Evolutionary conservation across 31 red algal species (phyloP).

Genomic region (Bonnemaisonia californica): DNA sequence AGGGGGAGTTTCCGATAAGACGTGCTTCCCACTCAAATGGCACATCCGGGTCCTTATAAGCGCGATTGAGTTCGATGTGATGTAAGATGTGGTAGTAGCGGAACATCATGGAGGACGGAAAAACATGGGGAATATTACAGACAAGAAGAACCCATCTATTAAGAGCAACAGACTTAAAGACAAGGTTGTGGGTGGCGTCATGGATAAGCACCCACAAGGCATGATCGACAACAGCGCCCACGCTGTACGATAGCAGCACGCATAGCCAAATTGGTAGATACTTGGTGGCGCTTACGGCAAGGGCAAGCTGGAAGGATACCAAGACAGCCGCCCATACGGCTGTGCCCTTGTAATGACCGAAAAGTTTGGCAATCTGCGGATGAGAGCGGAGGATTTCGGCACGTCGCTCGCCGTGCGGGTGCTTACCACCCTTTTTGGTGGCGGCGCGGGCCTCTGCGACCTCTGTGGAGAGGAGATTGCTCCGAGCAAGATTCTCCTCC

Average conservation of each 20-base stretch:
- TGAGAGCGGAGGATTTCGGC: constrained; percentile 84
- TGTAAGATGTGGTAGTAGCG: constrained; percentile 99
- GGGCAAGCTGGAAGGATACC: constrained; percentile 66
- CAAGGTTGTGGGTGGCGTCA: constrained; percentile 98
- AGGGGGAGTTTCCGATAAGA: constrained; percentile 87
- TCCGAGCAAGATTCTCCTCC: constrained; percentile 47
- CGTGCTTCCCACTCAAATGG: constrained; percentile 95
- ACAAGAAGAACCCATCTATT: constrained; percentile 81
- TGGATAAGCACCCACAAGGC: constrained; percentile 97
- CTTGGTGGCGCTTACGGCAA: constrained; percentile 50
- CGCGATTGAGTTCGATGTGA: constrained; percentile 97
- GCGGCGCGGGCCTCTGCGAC: constrained; percentile 70
- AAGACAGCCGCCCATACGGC: constrained; percentile 70
- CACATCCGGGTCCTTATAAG: constrained; percentile 91
- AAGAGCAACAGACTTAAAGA: constrained; percentile 60
- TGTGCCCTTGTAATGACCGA: constrained; percentile 72
- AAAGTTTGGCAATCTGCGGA: constrained; percentile 82
- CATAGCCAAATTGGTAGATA: constrained; percentile 47
- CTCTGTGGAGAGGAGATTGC: constrained; percentile 89
- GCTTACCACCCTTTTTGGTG: constrained; percentile 58
- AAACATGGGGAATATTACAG: constrained; percentile 90
- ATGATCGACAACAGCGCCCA: constrained; percentile 97
- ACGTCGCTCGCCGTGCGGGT: constrained; percentile 92
- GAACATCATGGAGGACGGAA: constrained; percentile 97
- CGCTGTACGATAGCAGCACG: constrained; percentile 62